Evolutionary conservation across 2,329 filamentous ascomycete genomes (phyloP), one percentile per base, ranked within the genome.

Genomic region (Colletotrichum sp.): DNA sequence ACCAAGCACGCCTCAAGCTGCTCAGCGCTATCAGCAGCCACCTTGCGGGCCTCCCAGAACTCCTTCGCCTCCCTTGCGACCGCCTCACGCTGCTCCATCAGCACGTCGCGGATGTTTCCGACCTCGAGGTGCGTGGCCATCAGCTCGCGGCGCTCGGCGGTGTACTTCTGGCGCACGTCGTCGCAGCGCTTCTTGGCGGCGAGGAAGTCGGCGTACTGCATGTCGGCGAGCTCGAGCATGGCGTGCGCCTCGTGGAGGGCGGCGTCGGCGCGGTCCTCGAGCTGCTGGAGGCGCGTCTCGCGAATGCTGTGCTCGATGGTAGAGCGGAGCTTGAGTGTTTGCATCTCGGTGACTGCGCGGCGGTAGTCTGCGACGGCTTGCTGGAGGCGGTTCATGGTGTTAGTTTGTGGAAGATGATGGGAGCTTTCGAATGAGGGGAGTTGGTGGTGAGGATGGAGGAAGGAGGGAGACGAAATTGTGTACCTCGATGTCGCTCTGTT

Each of bases 81-180:
- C 0, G 39, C 9, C 6, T 49, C 39, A 0, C 39, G 39, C 9
- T 49, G 39, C 18, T 49, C 39, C 18, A 49, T 0, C 0, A 49
- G 18, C 0, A 49, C 18, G 39, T 49, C 39, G 44, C n/a, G 10
- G 6, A 52, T 21, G 6, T 24, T 2, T 0, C n/a, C n/a, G 44
- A 21, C 12, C 44, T 52, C n/a, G 44, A 52, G 44, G n/a, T 52
- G 44, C n/a, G n/a, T 52, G n/a, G 6, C 2, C 44, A 52, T 21
- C 0, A 52, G 44, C n/a, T 21, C n/a, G 44, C 44, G 44, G n/a
- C n/a, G 44, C n/a, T 52, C 44, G 12, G 10, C 10, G n/a, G 12
- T 13, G n/a, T 24, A 21, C n/a, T 21, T 52, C n/a, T 52, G 44
- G 10, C n/a, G 44, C 44, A 12, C 44, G 0, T 21, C 44, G n/a